phyloP scores from a whole-genome alignment of 1,139 yeast species.

The Wickerhamomyces sp. region DNA sequence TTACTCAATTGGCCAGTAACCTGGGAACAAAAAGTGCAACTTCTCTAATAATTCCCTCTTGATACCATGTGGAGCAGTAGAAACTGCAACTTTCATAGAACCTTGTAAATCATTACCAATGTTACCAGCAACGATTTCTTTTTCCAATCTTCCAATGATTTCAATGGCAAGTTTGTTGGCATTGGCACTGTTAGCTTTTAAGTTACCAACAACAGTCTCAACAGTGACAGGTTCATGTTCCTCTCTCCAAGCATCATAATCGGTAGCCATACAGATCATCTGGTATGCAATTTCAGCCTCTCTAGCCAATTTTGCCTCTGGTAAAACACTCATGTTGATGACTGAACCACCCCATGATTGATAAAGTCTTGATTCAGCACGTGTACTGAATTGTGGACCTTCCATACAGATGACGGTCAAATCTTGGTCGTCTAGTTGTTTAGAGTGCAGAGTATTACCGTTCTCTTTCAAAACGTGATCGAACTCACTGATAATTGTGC shows the following conservation, averaged over 20 bases:
- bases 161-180: slow-evolving; percentile 75
- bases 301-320: slow-evolving; percentile 93
- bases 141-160: slow-evolving; percentile 62
- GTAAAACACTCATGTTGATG: slow-evolving; percentile 93
- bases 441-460: slow-evolving; percentile 35
- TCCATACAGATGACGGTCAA: slow-evolving; percentile 93
- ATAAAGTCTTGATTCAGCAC: slow-evolving; percentile 93
- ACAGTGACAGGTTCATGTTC: slow-evolving; percentile 95
- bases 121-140: slow-evolving; percentile 50
- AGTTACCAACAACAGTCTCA: slow-evolving; percentile 88
- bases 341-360: slow-evolving; percentile 90
- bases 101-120: slow-evolving; percentile 72
- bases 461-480: slow-evolving; percentile 47
- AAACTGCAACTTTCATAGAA: slow-evolving; percentile 73
- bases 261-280: slow-evolving; percentile 98
- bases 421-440: slow-evolving; percentile 37
- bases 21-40: slow-evolving; percentile 88
- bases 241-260: slow-evolving; percentile 97
- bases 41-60: slow-evolving; percentile 69
- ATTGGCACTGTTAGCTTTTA: slow-evolving; percentile 80
- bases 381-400: slow-evolving; percentile 96
- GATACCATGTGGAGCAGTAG: slow-evolving; percentile 75
- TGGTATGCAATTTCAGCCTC: slow-evolving; percentile 97
- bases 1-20: slow-evolving; percentile 59
- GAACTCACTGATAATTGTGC: slow-evolving; percentile 55